Evolutionary conservation across 805 yeast genomes (phyloP), one percentile per base, ranked within the genome.

Genomic region (Debaryomyces hansenii): DNA sequence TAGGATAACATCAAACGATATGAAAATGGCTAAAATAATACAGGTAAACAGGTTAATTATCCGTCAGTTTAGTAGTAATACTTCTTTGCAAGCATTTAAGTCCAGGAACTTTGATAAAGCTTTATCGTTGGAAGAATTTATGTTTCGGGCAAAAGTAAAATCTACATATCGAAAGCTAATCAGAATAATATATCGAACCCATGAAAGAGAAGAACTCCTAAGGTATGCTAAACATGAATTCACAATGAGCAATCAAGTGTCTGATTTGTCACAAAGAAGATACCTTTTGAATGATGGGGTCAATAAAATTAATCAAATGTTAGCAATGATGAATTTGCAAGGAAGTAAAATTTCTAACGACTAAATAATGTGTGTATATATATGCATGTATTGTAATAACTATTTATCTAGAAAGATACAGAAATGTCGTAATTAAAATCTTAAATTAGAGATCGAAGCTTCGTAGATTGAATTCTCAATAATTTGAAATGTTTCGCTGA

Each of bases 271-370:
- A 15, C 72, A 71, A 37, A 52, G 76, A 42, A 65, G 63, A 46
- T 72, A 72, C 50, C 56, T 72, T 49, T 60, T 72, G 44, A 65
- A 57, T 37, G 53, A 57, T 20, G 78, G 77, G 1, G 58, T 66
- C 7, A 52, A 54, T 8, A 48, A 50, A 43, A 60, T 62, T 16
- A 59, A 63, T 46, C 59, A 62, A 43, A 60, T 60, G 64, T 51
- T 60, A 16, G 46, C 53, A 24, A 43, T 62, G 41, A 32, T 62
- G 48, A 65, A 66, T 12, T 18, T 39, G 27, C 42, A 31, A 31
- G 16, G 16, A 2, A 31, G 34, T 14, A 31, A 31, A 31, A 5
- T 31, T 14, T 24, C 27, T 24, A 24, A 24, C 27, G 27, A 24
- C 5, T 24, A 24, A 24, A 4, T 16, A 16, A n/a, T n/a, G 18